Conservation (phyloP, 441 rosid genomes). For the Pelargonium myrrhifolium region DNA sequence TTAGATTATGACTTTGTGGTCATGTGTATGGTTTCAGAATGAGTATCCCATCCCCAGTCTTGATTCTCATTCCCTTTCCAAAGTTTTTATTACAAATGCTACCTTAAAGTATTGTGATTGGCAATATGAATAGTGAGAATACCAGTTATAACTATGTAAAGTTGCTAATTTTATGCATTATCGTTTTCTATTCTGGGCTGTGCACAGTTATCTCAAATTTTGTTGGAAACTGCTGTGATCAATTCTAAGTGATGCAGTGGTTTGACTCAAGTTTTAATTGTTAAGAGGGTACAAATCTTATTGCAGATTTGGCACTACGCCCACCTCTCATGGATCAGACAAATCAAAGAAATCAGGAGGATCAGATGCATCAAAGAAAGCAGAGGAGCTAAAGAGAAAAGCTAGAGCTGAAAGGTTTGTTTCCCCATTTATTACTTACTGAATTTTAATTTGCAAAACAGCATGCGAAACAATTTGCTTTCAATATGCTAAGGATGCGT, state of each 20-base stretch:
- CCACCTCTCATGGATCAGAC: slow-evolving; percentile 22
- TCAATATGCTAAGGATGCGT: neutral
- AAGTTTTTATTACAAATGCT: too few species aligned
- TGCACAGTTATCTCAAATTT: too few species aligned
- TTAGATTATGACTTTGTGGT: too few species aligned
- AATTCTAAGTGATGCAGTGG: neutral
- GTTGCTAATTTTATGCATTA: too few species aligned
- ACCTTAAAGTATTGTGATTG: too few species aligned
- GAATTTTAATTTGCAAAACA: slow-evolving; percentile 5
- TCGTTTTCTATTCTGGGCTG: too few species aligned
- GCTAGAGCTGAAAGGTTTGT: slow-evolving; percentile 86
- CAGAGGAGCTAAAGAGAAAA: slow-evolving; percentile 79
- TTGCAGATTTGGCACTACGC: slow-evolving; percentile 51
- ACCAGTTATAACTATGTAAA: too few species aligned
- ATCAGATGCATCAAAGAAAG: neutral
- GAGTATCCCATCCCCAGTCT: too few species aligned
- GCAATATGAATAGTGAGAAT: too few species aligned
- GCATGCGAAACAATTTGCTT: neutral
- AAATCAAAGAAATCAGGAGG: slow-evolving; percentile 27
- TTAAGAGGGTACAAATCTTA: neutral
- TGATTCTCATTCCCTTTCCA: too few species aligned
- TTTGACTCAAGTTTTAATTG: slow-evolving; percentile 14
- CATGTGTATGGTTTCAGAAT: too few species aligned
- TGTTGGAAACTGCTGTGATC: too few species aligned
- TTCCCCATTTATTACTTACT: neutral